Conservation (phyloP, 163 green algal genomes). For the Trebouxia gelatinosa region DNA sequence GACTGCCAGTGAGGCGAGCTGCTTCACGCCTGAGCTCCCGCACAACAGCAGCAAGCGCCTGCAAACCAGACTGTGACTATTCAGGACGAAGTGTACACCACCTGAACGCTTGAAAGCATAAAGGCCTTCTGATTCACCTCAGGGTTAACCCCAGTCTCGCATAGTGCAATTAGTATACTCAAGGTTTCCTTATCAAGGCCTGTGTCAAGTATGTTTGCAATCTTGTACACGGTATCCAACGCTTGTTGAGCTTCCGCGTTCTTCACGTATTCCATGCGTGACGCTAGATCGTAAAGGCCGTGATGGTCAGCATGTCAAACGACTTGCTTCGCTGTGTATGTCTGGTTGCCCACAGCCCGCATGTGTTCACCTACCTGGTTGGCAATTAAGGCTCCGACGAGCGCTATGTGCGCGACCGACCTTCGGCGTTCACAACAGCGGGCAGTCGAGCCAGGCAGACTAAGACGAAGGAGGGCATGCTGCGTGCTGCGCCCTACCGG, state of each 20-base stretch:
- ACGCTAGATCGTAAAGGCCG: too few relatives aligned
- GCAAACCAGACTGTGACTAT: background rate
- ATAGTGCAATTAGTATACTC: constrained; percentile 75
- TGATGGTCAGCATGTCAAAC: too few relatives aligned
- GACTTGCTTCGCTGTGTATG: too few relatives aligned
- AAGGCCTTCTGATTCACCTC: constrained; percentile 44
- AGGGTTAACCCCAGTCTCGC: constrained; percentile 79
- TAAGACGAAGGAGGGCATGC: too few relatives aligned
- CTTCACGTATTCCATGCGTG: constrained; percentile 26
- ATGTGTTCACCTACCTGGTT: too few relatives aligned
- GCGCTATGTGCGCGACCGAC: too few relatives aligned
- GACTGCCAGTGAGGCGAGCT: too few relatives aligned
- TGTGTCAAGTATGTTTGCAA: constrained; percentile 78
- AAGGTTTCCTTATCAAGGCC: constrained; percentile 80
- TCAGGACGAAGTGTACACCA: background rate
- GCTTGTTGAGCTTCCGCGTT: constrained; percentile 35
- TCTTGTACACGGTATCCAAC: constrained; percentile 62
- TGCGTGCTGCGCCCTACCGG: too few relatives aligned
- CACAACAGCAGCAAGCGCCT: constrained; percentile 80
- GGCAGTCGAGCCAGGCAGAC: too few relatives aligned
- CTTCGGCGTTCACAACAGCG: too few relatives aligned
- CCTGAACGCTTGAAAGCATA: background rate
- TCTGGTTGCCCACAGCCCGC: too few relatives aligned
- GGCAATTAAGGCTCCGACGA: too few relatives aligned
- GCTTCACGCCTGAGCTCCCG: constrained; percentile 74